A percentile compares a stretch with the other conserved stretches of the same genome.
Evolutionary conservation across 441 rosid genomes (phyloP).

Genomic region (Populus hybrid): DNA sequence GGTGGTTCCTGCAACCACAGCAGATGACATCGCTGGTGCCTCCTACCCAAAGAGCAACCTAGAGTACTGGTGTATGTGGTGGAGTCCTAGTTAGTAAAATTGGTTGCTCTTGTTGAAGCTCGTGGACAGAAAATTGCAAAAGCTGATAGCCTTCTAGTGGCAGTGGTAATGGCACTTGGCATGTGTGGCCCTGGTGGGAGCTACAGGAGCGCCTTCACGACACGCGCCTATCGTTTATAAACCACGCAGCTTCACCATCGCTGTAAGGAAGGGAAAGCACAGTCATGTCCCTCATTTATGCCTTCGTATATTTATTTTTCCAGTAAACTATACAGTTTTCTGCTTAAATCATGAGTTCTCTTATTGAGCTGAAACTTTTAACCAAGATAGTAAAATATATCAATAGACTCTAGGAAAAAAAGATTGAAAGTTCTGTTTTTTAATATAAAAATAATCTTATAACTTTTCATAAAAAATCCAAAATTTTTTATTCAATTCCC

Average conservation of each 20-base stretch:
- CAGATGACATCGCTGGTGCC: constrained; percentile 36
- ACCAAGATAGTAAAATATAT: no score
- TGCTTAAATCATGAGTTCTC: no score
- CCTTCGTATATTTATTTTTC: no score
- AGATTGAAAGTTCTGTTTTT: no score
- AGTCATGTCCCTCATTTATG: no score
- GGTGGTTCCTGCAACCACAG: constrained; percentile 47
- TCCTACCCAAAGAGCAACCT: neutral
- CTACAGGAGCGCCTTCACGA: neutral
- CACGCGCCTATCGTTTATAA: neutral
- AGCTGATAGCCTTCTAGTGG: neutral
- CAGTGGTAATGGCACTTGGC: neutral
- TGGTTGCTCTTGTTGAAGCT: neutral
- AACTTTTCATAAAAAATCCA: no score
- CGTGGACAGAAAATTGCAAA: neutral
- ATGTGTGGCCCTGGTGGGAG: neutral
- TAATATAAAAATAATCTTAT: no score
- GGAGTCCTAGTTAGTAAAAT: neutral
- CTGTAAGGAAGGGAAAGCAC: neutral
- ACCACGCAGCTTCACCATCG: neutral
- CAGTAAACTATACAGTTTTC: no score
- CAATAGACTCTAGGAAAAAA: no score
- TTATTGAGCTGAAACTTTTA: no score
- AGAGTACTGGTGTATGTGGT: neutral
- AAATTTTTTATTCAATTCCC: no score